phyloP scores from a whole-genome alignment of 805 yeast species.

The Zygosaccharomyces gambellarensis region DNA sequence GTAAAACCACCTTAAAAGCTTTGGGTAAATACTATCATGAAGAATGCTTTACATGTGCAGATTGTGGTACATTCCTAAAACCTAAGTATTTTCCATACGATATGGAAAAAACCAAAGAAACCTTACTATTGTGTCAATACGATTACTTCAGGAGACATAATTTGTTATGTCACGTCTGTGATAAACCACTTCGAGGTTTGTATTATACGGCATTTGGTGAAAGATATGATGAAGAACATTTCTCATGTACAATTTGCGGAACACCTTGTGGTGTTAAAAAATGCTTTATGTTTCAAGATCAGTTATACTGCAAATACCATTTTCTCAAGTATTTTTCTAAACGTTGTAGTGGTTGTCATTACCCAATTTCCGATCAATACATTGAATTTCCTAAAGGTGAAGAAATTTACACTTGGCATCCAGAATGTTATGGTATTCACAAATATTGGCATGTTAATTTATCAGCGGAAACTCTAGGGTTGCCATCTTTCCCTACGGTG shows the following conservation, averaged over 20 bases:
- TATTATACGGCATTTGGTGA: constrained; percentile 90
- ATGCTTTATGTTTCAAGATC: constrained; percentile 80
- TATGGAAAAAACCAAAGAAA: constrained; percentile 35
- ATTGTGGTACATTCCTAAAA: constrained; percentile 77
- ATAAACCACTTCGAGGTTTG: constrained; percentile 81
- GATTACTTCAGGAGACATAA: constrained; percentile 85
- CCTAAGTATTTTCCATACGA: constrained; percentile 86
- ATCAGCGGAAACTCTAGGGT: constrained; percentile 54
- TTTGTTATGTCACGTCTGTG: constrained; percentile 81
- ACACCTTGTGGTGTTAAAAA: constrained; percentile 86
- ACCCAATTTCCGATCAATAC: constrained; percentile 88
- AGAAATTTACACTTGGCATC: constrained; percentile 95
- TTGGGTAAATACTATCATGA: constrained; percentile 75
- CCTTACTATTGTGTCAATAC: constrained; percentile 76
- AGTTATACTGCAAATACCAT: constrained; percentile 86
- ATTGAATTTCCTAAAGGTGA: constrained; percentile 91
- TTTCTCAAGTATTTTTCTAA: constrained; percentile 82
- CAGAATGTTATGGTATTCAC: constrained; percentile 96
- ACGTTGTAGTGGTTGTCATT: constrained; percentile 88
- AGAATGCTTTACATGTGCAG: constrained; percentile 80
- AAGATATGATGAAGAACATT: constrained; percentile 92
- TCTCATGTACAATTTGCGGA: constrained; percentile 82
- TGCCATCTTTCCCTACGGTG: constrained; percentile 31
- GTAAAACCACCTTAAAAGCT: constrained; percentile 65
- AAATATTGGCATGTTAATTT: constrained; percentile 92